Conservation (phyloP, 108 stramenopile genomes). For the Skeletonema tropicum region DNA sequence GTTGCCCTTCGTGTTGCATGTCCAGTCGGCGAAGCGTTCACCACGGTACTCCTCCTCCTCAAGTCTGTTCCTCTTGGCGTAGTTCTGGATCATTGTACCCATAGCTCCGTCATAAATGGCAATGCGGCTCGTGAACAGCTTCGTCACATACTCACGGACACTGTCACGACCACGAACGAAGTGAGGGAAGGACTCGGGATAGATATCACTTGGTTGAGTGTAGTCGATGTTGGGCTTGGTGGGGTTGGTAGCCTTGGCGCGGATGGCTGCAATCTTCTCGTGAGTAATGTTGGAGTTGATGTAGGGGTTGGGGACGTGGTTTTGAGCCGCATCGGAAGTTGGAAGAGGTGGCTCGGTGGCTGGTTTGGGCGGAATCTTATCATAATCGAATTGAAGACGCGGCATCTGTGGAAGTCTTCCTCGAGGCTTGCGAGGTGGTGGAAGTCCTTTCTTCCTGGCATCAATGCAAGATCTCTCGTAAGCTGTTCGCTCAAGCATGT, state of each 20-base stretch:
- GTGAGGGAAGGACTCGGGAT: constrained; percentile 85
- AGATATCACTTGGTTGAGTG: constrained; percentile 61
- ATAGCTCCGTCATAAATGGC: constrained; percentile 99
- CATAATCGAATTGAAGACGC: constrained; percentile 77
- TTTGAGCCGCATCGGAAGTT: constrained; percentile 80
- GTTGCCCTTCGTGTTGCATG: constrained; percentile 95
- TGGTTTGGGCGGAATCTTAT: constrained; percentile 70
- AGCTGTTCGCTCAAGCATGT: too few species aligned
- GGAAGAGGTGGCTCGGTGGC: constrained; percentile 90
- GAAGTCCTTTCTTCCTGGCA: constrained; percentile 23
- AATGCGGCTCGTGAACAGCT: constrained; percentile 83
- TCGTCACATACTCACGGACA: constrained; percentile 87
- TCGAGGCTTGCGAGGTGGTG: constrained; percentile 45
- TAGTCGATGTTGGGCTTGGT: constrained; percentile 68
- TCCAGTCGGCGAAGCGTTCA: constrained; percentile 94
- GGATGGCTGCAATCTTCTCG: constrained; percentile 76
- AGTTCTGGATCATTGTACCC: constrained; percentile 99
- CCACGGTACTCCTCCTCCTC: constrained; percentile 97
- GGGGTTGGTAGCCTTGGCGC: constrained; percentile 70
- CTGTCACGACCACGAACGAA: constrained; percentile 94
- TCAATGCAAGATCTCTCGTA: constrained; percentile 26
- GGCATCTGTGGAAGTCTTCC: constrained; percentile 61
- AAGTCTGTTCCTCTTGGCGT: constrained; percentile 89
- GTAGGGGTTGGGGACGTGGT: constrained; percentile 88
- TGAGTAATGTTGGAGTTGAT: constrained; percentile 72